Conservation (phyloP, 2,329 filamentous ascomycete species). For the Metarhizium guizhouense region DNA sequence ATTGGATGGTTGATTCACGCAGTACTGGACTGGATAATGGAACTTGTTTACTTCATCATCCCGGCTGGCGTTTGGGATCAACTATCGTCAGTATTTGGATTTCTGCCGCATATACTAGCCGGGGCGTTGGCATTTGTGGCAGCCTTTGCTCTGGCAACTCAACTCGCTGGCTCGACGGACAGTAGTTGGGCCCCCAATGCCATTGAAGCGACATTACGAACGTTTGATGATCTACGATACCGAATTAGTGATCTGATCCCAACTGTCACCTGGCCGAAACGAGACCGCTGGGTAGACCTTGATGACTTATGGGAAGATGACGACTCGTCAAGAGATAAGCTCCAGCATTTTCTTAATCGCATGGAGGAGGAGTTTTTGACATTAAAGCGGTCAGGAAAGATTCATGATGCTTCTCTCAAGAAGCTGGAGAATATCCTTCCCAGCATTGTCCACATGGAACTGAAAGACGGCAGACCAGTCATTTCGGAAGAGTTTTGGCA, state of each 20-base stretch:
- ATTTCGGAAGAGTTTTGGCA: constrained; percentile 59
- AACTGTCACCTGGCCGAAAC: constrained; percentile 18
- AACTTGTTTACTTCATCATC: constrained; percentile 8
- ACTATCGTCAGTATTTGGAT: constrained; percentile 6
- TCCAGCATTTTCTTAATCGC: constrained; percentile 15
- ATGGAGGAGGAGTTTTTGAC: constrained; percentile 21
- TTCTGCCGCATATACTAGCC: constrained; percentile 5
- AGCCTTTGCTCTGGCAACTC: constrained; percentile 5
- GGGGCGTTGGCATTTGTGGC: constrained; percentile 5
- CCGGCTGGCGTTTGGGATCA: constrained; percentile 6
- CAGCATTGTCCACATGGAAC: constrained; percentile 44
- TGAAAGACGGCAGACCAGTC: constrained; percentile 39
- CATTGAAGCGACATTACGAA: constrained; percentile 1
- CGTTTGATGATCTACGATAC: constrained; percentile 6
- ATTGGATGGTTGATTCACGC: constrained; percentile 15
- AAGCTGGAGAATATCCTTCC: constrained; percentile 45
- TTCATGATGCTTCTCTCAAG: constrained; percentile 29
- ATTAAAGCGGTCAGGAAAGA: constrained; percentile 19
- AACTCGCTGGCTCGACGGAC: constrained; percentile 1
- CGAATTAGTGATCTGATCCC: constrained; percentile 16
- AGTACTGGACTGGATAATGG: constrained; percentile 12
- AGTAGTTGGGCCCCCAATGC: constrained; percentile 6
- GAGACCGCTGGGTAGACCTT: constrained; percentile 11
- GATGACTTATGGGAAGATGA: constrained; percentile 11
- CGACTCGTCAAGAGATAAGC: constrained; percentile 10